phyloP scores from a whole-genome alignment of 176 grass and related monocot genomes.

The Echinochloa phyllopogon region DNA sequence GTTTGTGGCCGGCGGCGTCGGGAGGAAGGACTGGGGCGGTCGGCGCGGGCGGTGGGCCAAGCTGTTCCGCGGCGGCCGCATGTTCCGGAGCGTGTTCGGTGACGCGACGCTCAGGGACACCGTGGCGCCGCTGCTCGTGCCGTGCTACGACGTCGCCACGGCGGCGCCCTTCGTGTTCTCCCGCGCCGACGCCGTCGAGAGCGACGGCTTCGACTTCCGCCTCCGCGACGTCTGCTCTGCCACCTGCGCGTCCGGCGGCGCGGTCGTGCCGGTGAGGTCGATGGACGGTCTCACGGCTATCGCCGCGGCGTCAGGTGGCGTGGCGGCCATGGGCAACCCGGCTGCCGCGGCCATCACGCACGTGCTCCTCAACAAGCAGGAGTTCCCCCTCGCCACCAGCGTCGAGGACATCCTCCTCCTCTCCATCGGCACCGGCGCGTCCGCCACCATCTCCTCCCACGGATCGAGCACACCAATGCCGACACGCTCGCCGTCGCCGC shows the following conservation, averaged over 20 bases:
- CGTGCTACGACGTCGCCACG: slow-evolving; percentile 81
- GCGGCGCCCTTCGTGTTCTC: slow-evolving; percentile 83
- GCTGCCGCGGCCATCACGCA: slow-evolving; percentile 73
- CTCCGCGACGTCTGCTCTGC: slow-evolving; percentile 71
- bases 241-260: slow-evolving; percentile 28
- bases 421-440: slow-evolving; percentile 59
- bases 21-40: slow-evolving; percentile 15
- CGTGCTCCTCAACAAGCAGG: slow-evolving; percentile 89
- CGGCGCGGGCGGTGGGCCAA: slow-evolving; percentile 29
- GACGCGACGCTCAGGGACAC: slow-evolving; percentile 76
- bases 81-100: slow-evolving; percentile 56
- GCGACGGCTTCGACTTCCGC: slow-evolving; percentile 70
- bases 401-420: slow-evolving; percentile 70
- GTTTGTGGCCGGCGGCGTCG: slow-evolving; percentile 36
- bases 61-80: slow-evolving; percentile 16
- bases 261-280: slow-evolving; percentile 37
- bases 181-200: slow-evolving; percentile 85
- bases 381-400: slow-evolving; percentile 67
- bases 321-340: slow-evolving; percentile 67
- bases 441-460: not conserved
- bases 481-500: slow-evolving; percentile 28
- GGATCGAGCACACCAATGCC: slow-evolving; percentile 26
- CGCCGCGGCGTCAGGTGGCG: slow-evolving; percentile 52
- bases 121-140: slow-evolving; percentile 66
- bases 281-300: slow-evolving; percentile 55